A percentile compares a stretch with the other conserved stretches of the same genome.
These are phyloP conservation scores for Aspergillus sp. DNA, from an alignment of 2,329 filamentous ascomycete genomes.

Conservation along the genomic window DNA sequence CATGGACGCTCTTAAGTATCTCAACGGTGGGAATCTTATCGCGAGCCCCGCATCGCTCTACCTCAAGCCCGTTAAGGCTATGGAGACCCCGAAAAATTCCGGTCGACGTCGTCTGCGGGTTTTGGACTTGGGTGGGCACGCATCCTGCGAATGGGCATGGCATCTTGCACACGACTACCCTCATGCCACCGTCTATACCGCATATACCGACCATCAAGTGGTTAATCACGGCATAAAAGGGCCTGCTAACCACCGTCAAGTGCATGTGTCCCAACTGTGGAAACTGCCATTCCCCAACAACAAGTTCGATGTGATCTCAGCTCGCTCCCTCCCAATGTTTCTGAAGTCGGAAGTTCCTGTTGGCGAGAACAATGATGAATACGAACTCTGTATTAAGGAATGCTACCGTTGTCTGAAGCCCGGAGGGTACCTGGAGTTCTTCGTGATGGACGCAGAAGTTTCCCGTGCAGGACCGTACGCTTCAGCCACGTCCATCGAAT, in stretches of 20 bases:
- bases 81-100: slow-evolving; percentile 21
- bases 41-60: slow-evolving; percentile 50
- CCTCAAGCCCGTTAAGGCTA: slow-evolving; percentile 27
- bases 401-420: slow-evolving; percentile 90
- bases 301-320: slow-evolving; percentile 89
- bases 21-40: slow-evolving; percentile 60
- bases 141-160: slow-evolving; percentile 94
- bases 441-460: slow-evolving; percentile 83
- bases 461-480: slow-evolving; percentile 77
- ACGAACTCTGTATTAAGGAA: slow-evolving; percentile 79
- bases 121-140: slow-evolving; percentile 81
- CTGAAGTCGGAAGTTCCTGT: slow-evolving; percentile 67
- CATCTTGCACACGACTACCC: slow-evolving; percentile 83
- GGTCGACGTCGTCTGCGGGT: slow-evolving; percentile 59
- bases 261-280: slow-evolving; percentile 73
- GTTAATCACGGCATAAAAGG: slow-evolving; percentile 75
- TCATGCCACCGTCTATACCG: slow-evolving; percentile 82
- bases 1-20: slow-evolving; percentile 58
- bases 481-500: slow-evolving; percentile 83
- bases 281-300: slow-evolving; percentile 79
- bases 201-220: slow-evolving; percentile 71
- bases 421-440: slow-evolving; percentile 88
- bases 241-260: slow-evolving; percentile 81
- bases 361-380: slow-evolving; percentile 74
- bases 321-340: slow-evolving; percentile 78